Evolutionary conservation across 768 basidiomycete species (phyloP).

Genomic region (Tremella yokohamensis): DNA sequence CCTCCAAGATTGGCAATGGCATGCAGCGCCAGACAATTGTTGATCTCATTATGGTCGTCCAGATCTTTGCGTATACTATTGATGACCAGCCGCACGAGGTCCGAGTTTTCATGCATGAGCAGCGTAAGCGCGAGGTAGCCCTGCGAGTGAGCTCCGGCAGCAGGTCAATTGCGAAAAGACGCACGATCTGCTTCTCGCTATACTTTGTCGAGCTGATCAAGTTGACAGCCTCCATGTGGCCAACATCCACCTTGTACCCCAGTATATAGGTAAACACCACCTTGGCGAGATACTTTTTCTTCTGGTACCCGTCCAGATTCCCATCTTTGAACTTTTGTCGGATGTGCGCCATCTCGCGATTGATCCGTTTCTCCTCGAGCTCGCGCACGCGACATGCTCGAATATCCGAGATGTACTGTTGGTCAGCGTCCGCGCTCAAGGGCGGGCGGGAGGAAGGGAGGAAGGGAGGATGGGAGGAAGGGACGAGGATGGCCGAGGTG

Average conservation of each 20-base stretch:
- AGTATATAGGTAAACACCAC: conserved; percentile 99
- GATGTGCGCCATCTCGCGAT: conserved; percentile 99
- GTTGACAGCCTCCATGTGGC: conserved; percentile 99
- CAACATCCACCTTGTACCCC: conserved; percentile 97
- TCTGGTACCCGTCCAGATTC: conserved; percentile 55
- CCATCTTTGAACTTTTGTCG: conserved; percentile 90
- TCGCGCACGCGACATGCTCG: conserved; percentile 94
- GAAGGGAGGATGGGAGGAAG: neutral
- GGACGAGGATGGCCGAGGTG: conserved; percentile 5
- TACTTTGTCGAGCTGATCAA: conserved; percentile 93
- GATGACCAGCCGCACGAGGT: conserved; percentile 90
- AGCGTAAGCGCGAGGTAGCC: conserved; percentile 96
- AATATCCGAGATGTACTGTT: conserved; percentile 96
- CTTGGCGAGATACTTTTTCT: conserved; percentile 81
- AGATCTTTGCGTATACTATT: conserved; percentile 98
- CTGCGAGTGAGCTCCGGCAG: conserved; percentile 53
- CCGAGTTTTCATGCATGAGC: conserved; percentile 98
- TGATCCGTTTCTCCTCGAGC: conserved; percentile 95
- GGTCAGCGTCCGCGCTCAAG: neutral
- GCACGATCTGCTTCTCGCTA: conserved; percentile 96
- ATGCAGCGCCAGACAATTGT: conserved; percentile 93
- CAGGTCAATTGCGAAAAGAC: conserved; percentile 41
- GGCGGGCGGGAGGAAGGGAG: neutral
- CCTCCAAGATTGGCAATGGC: conserved; percentile 98
- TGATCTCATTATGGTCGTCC: conserved; percentile 87